A percentile compares a stretch with the other conserved stretches of the same genome.
These are phyloP conservation scores for Chrysosphaeria jannelii DNA, from an alignment of 2,329 filamentous ascomycete species.

Conservation along the genomic window DNA sequence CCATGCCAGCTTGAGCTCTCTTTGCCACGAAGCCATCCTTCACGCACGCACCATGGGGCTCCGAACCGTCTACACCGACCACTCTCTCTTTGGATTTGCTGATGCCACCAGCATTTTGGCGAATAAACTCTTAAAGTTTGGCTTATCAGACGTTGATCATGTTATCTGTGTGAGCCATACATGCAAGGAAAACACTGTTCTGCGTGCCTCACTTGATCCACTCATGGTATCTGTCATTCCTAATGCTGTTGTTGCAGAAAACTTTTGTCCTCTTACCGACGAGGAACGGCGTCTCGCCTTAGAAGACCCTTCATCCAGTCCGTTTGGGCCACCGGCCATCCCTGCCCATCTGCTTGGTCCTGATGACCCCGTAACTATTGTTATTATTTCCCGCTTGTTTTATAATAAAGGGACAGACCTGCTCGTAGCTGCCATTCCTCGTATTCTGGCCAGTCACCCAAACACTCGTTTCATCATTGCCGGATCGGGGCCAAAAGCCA, in stretches of 20 bases:
- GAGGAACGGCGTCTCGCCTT: conserved; percentile 5
- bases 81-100: conserved; percentile 89
- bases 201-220: conserved; percentile 78
- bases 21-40: conserved; percentile 83
- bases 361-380: conserved; percentile 73
- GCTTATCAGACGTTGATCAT: conserved; percentile 85
- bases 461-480: conserved; percentile 95
- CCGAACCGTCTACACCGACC: conserved; percentile 87
- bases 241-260: conserved; percentile 88
- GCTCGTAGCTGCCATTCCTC: conserved; percentile 80
- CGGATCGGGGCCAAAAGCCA: conserved; percentile 83
- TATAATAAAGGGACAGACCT: conserved; percentile 98
- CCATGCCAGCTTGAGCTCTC: conserved; percentile 75
- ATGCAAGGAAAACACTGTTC: conserved; percentile 93
- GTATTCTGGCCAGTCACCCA: conserved; percentile 64
- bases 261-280: conserved; percentile 48
- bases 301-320: no score
- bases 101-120: conserved; percentile 88
- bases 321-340: no score
- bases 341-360: conserved; percentile 43
- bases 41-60: conserved; percentile 91
- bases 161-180: conserved; percentile 97
- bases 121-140: conserved; percentile 93
- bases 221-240: conserved; percentile 95
- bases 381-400: conserved; percentile 88